Evolutionary conservation across 805 yeast genomes (phyloP).

Genomic region (Hanseniaspora vineae): DNA sequence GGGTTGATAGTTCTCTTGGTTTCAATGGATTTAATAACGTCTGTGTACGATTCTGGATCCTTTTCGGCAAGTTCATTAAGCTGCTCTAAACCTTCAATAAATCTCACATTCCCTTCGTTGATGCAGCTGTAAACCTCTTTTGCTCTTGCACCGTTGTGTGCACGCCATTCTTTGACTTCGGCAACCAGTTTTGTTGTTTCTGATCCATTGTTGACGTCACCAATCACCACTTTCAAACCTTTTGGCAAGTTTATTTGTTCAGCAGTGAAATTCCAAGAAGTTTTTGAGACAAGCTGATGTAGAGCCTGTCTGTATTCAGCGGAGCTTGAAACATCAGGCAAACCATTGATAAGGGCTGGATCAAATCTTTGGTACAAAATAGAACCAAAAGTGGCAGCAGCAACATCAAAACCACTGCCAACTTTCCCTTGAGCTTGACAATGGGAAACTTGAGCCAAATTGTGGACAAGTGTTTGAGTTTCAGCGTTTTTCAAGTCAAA

Average conservation of each 20-base stretch:
- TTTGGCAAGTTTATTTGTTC: slow-evolving; percentile 52
- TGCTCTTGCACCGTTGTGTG: slow-evolving; percentile 37
- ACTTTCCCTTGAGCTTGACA: slow-evolving; percentile 90
- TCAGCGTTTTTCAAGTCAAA: slow-evolving; percentile 19
- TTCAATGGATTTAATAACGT: slow-evolving; percentile 12
- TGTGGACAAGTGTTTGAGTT: slow-evolving; percentile 44
- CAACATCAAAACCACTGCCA: slow-evolving; percentile 96
- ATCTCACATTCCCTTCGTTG: slow-evolving; percentile 41
- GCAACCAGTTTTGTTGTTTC: slow-evolving; percentile 87
- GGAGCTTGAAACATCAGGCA: slow-evolving; percentile 15
- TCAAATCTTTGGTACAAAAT: slow-evolving; percentile 67
- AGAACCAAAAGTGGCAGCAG: slow-evolving; percentile 88
- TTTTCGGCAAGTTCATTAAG: slow-evolving; percentile 25
- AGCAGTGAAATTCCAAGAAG: slow-evolving; percentile 51
- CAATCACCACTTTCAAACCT: slow-evolving; percentile 66
- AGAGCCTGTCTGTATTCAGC: slow-evolving; percentile 13
- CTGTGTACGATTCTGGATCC: slow-evolving; percentile 26
- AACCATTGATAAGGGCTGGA: slow-evolving; percentile 34
- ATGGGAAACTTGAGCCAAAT: slow-evolving; percentile 78
- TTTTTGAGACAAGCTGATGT: slow-evolving; percentile 25
- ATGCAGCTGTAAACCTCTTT: slow-evolving; percentile 39
- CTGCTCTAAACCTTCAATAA: slow-evolving; percentile 36
- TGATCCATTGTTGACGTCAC: slow-evolving; percentile 86
- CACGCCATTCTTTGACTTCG: slow-evolving; percentile 61
- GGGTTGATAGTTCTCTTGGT: slow-evolving; percentile 7